Percentiles rank a stretch among this genome's conserved stretches.
Evolutionary conservation across 1,139 yeast species (phyloP).

Genomic region (Nematodospora anomalae): DNA sequence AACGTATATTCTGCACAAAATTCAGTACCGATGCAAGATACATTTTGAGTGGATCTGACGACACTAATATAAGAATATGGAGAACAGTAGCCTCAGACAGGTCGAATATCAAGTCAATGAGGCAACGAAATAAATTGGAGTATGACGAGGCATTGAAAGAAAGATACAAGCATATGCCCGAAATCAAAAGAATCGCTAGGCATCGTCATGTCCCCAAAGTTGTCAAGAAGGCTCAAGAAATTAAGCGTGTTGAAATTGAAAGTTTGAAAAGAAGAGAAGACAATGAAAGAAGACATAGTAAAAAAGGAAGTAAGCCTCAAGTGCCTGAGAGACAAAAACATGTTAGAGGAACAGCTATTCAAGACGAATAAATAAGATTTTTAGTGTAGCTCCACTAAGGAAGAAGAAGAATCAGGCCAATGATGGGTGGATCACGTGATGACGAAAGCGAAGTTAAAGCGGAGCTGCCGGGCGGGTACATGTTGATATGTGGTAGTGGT

Average conservation of each 20-base stretch:
- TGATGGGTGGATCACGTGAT: no score
- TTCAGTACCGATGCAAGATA: slow-evolving; percentile 88
- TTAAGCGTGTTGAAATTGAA: slow-evolving; percentile 70
- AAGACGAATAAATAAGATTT: slow-evolving; percentile 18
- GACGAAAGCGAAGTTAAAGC: no score
- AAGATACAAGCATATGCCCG: slow-evolving; percentile 95
- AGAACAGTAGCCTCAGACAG: slow-evolving; percentile 84
- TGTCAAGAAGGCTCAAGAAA: slow-evolving; percentile 85
- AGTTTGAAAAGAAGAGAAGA: slow-evolving; percentile 78
- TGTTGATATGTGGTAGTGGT: no score
- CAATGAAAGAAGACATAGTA: slow-evolving; percentile 77
- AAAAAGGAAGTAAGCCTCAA: slow-evolving; percentile 64
- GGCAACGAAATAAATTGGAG: slow-evolving; percentile 80
- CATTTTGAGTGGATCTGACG: slow-evolving; percentile 90
- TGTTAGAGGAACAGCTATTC: slow-evolving; percentile 77
- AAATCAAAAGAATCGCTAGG: slow-evolving; percentile 81
- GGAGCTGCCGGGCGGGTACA: no score
- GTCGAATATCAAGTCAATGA: slow-evolving; percentile 74
- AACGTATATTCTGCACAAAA: slow-evolving; percentile 80
- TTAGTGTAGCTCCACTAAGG: slow-evolving; percentile 18
- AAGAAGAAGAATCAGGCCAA: slow-evolving; percentile 16
- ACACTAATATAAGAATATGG: slow-evolving; percentile 94
- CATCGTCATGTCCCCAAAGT: slow-evolving; percentile 90
- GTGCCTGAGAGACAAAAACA: slow-evolving; percentile 80
- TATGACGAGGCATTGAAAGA: slow-evolving; percentile 91